phyloP scores from a whole-genome alignment of 2,329 filamentous ascomycete species.

The Diaporthe citriasiana region DNA sequence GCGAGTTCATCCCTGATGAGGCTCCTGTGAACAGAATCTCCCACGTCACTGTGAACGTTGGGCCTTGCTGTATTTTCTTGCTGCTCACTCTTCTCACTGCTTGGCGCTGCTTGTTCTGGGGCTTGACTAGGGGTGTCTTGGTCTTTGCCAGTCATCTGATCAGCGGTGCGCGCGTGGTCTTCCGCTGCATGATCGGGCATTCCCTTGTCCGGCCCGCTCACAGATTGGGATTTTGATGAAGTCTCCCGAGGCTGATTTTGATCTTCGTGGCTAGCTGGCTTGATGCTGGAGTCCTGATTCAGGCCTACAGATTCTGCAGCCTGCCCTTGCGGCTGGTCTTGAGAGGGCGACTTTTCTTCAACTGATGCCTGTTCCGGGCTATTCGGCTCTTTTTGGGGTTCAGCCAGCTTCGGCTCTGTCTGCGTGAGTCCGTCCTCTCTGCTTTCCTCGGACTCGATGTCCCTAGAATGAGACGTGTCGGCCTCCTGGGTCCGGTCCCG shows the following conservation, averaged over 20 bases:
- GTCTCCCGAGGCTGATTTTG: not conserved
- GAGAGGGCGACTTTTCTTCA: not conserved
- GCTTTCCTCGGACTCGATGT: not conserved
- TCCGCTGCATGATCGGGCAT: not conserved
- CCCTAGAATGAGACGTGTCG: not conserved
- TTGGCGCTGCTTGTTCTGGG: not conserved
- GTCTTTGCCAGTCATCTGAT: not conserved
- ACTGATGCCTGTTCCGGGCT: not conserved
- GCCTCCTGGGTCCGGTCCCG: not conserved
- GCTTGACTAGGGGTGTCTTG: not conserved
- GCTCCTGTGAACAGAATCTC: not conserved
- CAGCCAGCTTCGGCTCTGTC: not conserved
- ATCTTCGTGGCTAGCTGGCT: not conserved
- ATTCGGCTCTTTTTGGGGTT: not conserved
- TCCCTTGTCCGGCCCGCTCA: not conserved
- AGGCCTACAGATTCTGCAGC: not conserved
- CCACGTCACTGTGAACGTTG: not conserved
- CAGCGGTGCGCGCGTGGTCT: not conserved
- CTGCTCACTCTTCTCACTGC: not conserved
- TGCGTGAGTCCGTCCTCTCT: not conserved
- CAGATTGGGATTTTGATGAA: not conserved
- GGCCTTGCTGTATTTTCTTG: not conserved
- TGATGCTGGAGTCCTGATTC: not conserved
- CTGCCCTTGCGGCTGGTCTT: not conserved
- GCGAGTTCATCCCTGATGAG: not conserved